These are phyloP conservation scores for Globisporangium heterothallicum DNA, from an alignment of 352 stramenopile genomes.

Conservation along the genomic window DNA sequence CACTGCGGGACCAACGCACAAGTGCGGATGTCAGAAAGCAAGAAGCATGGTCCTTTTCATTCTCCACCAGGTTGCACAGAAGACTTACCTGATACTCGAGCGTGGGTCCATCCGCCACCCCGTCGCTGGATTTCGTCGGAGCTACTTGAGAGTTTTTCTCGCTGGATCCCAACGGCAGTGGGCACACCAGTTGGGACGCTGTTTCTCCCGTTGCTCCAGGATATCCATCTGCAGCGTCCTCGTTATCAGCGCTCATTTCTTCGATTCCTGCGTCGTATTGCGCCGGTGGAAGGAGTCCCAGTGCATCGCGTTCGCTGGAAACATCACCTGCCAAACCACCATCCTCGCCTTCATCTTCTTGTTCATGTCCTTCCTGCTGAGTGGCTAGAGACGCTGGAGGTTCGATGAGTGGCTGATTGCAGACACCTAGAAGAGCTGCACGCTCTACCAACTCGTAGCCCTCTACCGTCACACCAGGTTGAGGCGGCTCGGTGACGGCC, in stretches of 20 bases:
- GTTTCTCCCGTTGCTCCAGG: background rate
- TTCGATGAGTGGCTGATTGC: conserved; percentile 30
- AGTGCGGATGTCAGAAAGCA: background rate
- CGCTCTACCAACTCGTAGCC: conserved; percentile 75
- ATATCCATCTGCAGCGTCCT: conserved; percentile 8
- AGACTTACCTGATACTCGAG: conserved; percentile 56
- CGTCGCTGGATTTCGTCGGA: background rate
- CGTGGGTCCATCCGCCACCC: conserved; percentile 37
- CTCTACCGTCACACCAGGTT: conserved; percentile 35
- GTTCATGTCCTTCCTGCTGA: conserved; percentile 1
- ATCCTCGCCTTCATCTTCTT: background rate
- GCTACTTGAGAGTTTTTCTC: conserved; percentile 6
- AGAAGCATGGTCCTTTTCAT: too few species aligned
- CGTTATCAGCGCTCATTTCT: conserved; percentile 15
- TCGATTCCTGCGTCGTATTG: conserved; percentile 13
- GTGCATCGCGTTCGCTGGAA: background rate
- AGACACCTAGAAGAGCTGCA: conserved; percentile 56
- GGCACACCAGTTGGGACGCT: conserved; percentile 4
- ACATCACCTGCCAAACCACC: background rate
- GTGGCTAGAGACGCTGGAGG: background rate
- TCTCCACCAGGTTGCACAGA: background rate
- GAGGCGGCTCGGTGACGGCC: conserved; percentile 25
- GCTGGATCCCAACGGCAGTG: conserved; percentile 17
- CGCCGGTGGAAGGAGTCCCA: background rate
- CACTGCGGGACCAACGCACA: conserved; percentile 23